These are phyloP conservation scores for Didymella keratinophila DNA, from an alignment of 2,329 filamentous ascomycete species.

Conservation along the genomic window DNA sequence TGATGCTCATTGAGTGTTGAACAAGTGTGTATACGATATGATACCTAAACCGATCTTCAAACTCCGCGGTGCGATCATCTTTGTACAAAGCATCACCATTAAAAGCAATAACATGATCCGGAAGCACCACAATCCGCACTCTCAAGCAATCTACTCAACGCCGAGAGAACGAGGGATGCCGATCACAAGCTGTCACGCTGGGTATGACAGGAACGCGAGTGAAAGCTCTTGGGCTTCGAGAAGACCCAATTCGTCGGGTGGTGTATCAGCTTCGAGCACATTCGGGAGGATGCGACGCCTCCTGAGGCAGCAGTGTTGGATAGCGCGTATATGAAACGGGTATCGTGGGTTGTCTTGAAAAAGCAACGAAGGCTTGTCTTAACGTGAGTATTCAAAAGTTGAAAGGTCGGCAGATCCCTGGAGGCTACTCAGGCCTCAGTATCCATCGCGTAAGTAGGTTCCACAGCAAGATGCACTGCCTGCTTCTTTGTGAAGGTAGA, in stretches of 20 bases:
- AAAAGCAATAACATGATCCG: slow-evolving; percentile 17
- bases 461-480: neutral
- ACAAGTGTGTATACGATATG: neutral
- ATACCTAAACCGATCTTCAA: neutral
- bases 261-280: slow-evolving; percentile 10
- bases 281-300: slow-evolving; percentile 11
- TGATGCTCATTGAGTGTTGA: neutral
- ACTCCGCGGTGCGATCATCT: slow-evolving; percentile 12
- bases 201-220: slow-evolving; percentile 17
- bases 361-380: slow-evolving; percentile 9
- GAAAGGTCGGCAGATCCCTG: neutral
- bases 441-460: neutral
- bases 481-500: neutral
- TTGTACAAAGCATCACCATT: slow-evolving; percentile 8
- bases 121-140: slow-evolving; percentile 3
- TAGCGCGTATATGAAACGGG: slow-evolving; percentile 11
- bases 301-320: slow-evolving; percentile 18
- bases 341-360: neutral
- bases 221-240: neutral
- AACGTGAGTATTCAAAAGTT: neutral
- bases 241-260: neutral
- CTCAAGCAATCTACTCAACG: neutral
- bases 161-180: neutral
- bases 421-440: neutral
- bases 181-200: slow-evolving; percentile 9